Evolutionary conservation across 768 basidiomycete genomes (phyloP).

Genomic region (Asterophora lycoperdoides): DNA sequence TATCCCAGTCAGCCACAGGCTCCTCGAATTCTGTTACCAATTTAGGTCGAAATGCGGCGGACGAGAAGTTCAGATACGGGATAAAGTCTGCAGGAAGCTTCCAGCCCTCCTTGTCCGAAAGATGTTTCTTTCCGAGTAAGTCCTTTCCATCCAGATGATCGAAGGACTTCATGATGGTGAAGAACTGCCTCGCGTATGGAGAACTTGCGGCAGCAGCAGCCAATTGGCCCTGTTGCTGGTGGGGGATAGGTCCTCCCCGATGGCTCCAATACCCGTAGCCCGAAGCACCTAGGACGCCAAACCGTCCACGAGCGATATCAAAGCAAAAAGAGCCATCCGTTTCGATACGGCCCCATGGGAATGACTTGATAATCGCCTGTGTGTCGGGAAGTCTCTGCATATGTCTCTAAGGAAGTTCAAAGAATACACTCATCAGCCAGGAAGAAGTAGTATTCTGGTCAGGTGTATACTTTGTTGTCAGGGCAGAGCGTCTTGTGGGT

Average conservation of each 20-base stretch:
- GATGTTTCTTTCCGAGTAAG: slow-evolving; percentile 23
- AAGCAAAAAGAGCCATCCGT: slow-evolving; percentile 35
- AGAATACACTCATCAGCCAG: too few relatives aligned
- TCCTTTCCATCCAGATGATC: slow-evolving; percentile 31
- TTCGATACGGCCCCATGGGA: slow-evolving; percentile 41
- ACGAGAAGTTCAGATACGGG: slow-evolving; percentile 26
- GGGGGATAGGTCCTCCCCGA: slow-evolving; percentile 30
- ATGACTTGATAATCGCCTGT: slow-evolving; percentile 11
- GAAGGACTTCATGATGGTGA: slow-evolving; percentile 9
- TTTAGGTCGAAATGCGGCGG: slow-evolving; percentile 16
- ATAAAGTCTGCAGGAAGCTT: slow-evolving; percentile 25
- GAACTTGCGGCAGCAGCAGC: not conserved
- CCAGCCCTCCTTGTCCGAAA: slow-evolving; percentile 30
- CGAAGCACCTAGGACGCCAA: slow-evolving; percentile 31
- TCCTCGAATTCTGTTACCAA: slow-evolving; percentile 23
- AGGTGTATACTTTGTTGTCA: slow-evolving; percentile 33
- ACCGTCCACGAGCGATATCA: slow-evolving; percentile 31
- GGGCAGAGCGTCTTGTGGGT: slow-evolving; percentile 28
- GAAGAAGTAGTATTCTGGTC: slow-evolving; percentile 12
- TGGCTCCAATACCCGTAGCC: slow-evolving; percentile 38
- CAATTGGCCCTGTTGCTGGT: slow-evolving; percentile 17
- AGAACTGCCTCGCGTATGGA: slow-evolving; percentile 1
- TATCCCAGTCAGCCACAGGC: slow-evolving; percentile 31
- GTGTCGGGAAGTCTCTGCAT: too few relatives aligned
- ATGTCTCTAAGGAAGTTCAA: too few relatives aligned